Evolutionary conservation across 495 filamentous ascomycete genomes (phyloP).

Genomic region (Trichoderma asperelloides): DNA sequence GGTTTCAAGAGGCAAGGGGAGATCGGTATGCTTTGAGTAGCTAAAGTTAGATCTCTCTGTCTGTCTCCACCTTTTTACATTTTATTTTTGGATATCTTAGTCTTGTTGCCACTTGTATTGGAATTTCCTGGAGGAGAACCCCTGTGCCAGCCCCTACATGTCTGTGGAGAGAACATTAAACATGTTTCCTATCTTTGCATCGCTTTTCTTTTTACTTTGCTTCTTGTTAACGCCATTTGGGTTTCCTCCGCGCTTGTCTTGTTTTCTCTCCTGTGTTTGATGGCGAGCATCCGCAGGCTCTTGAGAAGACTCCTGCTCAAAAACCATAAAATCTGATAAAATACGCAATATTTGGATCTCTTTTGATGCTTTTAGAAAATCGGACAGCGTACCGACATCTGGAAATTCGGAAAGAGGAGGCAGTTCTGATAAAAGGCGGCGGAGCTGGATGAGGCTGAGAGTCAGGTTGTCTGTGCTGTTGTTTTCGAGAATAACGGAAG

Average conservation of each 20-base stretch:
- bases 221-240: neutral
- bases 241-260: neutral
- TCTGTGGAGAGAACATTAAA: conserved; percentile 4
- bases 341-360: neutral
- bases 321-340: neutral
- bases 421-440: neutral
- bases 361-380: neutral
- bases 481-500: conserved; percentile 14
- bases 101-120: too few relatives aligned
- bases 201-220: neutral
- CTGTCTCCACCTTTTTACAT: neutral
- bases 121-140: too few relatives aligned
- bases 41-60: neutral
- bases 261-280: neutral
- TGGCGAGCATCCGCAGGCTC: neutral
- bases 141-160: neutral
- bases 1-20: neutral
- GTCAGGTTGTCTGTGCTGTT: neutral
- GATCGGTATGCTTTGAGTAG: neutral
- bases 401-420: conserved; percentile 3
- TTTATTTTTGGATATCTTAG: neutral
- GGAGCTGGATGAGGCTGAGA: neutral
- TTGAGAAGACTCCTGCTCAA: neutral
- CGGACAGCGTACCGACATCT: neutral
- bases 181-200: neutral